A percentile compares a stretch with the other conserved stretches of the same genome.
These are phyloP conservation scores for Sporothrix schenckii DNA, from an alignment of 2,329 filamentous ascomycete genomes.

Conservation along the genomic window DNA sequence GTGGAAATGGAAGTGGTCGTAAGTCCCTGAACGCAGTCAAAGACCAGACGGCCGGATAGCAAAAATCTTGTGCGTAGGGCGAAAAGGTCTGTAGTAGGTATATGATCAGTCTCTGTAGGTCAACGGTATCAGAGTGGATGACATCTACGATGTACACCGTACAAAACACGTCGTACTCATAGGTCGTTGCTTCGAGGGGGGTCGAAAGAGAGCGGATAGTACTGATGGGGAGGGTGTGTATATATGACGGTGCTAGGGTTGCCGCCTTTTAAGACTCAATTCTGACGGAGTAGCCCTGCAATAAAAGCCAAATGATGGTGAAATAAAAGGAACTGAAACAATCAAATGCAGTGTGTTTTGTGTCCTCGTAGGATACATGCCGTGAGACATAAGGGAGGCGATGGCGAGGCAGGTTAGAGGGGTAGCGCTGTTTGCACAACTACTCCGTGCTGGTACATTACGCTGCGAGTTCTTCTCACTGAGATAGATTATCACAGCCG, in stretches of 20 bases:
- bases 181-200: conserved; percentile 25
- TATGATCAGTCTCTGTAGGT: conserved; percentile 32
- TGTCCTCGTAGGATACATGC: conserved; percentile 38
- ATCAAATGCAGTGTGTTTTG: conserved; percentile 38
- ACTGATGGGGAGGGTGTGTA: conserved; percentile 20
- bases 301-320: neutral
- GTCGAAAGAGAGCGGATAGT: neutral
- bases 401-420: conserved; percentile 14
- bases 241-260: conserved; percentile 13
- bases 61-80: neutral
- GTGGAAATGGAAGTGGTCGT: neutral
- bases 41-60: neutral
- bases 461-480: conserved; percentile 22
- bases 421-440: conserved; percentile 14
- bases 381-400: conserved; percentile 43
- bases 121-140: conserved; percentile 26
- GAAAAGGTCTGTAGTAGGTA: conserved; percentile 26
- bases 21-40: neutral
- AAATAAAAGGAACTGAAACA: neutral
- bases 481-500: conserved; percentile 1
- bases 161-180: conserved; percentile 20
- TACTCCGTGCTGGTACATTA: conserved; percentile 20
- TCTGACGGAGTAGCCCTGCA: neutral
- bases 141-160: conserved; percentile 25
- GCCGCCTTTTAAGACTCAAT: neutral